phyloP scores from a whole-genome alignment of 1,139 yeast genomes.

The Scheffersomyces stambukii region DNA sequence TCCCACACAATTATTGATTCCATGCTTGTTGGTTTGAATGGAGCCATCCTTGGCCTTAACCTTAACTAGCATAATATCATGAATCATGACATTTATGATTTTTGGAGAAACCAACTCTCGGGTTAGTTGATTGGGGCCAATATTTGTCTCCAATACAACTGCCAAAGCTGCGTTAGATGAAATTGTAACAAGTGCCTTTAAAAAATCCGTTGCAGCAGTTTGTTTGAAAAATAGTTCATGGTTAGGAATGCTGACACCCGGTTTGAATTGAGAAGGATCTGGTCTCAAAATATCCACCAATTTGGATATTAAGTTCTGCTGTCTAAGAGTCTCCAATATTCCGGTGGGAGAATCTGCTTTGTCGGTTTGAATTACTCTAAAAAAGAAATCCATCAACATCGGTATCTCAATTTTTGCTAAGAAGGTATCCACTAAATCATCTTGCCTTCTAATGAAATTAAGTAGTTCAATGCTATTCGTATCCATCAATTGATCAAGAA shows the following conservation, averaged over 20 bases:
- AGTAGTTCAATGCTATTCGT: slow-evolving; percentile 46
- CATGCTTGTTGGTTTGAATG: slow-evolving; percentile 37
- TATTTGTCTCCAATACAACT: slow-evolving; percentile 44
- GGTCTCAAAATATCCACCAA: slow-evolving; percentile 49
- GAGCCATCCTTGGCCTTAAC: slow-evolving; percentile 12
- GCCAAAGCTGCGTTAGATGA: slow-evolving; percentile 65
- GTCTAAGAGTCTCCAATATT: slow-evolving; percentile 48
- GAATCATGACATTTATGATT: slow-evolving; percentile 32
- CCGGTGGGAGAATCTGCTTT: slow-evolving; percentile 64
- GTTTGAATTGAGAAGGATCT: slow-evolving; percentile 30
- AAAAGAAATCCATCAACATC: slow-evolving; percentile 51
- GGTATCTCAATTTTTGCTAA: slow-evolving; percentile 55
- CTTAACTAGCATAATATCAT: slow-evolving; percentile 35
- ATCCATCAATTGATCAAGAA: slow-evolving; percentile 45
- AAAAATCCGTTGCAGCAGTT: slow-evolving; percentile 91
- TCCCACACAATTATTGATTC: slow-evolving; percentile 45
- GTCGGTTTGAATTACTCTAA: slow-evolving; percentile 61
- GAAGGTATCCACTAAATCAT: slow-evolving; percentile 50
- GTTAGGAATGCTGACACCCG: slow-evolving; percentile 23
- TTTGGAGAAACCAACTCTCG: slow-evolving; percentile 41
- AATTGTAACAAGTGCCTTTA: slow-evolving; percentile 88
- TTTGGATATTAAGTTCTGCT: slow-evolving; percentile 50
- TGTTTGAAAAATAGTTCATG: slow-evolving; percentile 57
- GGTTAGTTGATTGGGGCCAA: slow-evolving; percentile 45
- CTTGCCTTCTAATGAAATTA: slow-evolving; percentile 51